Percentiles rank a stretch among this genome's conserved stretches.
Evolutionary conservation across 148 eudicot species (phyloP).

Genomic region (Rhododendron simsii): DNA sequence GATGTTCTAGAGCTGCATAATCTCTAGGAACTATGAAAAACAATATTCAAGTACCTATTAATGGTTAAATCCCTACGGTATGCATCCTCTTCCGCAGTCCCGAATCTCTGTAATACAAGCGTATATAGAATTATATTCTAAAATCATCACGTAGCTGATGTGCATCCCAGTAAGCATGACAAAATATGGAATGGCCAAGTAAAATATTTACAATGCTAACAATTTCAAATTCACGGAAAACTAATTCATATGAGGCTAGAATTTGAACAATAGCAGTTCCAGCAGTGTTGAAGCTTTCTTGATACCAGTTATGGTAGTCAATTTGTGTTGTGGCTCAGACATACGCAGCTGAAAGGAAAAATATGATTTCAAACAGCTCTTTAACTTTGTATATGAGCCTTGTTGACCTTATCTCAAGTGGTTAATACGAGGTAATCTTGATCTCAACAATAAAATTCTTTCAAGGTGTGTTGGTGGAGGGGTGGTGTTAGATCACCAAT

Average conservation of each 20-base stretch:
- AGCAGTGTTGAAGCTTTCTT: neutral
- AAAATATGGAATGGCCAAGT: neutral
- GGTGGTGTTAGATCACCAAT: neutral
- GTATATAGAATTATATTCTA: neutral
- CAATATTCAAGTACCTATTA: conserved; percentile 55
- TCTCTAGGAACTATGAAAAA: neutral
- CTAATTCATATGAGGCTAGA: neutral
- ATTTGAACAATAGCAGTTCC: neutral
- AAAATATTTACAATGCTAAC: neutral
- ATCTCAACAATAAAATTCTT: neutral
- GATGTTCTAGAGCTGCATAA: neutral
- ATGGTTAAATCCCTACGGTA: conserved; percentile 95
- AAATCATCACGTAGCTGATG: neutral
- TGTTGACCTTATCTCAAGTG: neutral
- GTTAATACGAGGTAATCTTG: neutral
- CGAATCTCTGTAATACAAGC: conserved; percentile 65
- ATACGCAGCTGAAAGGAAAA: neutral
- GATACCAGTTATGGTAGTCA: neutral
- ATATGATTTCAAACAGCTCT: neutral
- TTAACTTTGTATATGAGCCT: neutral
- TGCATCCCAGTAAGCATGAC: neutral
- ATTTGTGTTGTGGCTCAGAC: neutral
- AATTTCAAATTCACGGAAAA: neutral
- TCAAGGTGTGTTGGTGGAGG: neutral
- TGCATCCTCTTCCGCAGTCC: conserved; percentile 93